These are phyloP conservation scores for Rhododendron kiyosumense DNA, from an alignment of 148 eudicot genomes.

Conservation along the genomic window DNA sequence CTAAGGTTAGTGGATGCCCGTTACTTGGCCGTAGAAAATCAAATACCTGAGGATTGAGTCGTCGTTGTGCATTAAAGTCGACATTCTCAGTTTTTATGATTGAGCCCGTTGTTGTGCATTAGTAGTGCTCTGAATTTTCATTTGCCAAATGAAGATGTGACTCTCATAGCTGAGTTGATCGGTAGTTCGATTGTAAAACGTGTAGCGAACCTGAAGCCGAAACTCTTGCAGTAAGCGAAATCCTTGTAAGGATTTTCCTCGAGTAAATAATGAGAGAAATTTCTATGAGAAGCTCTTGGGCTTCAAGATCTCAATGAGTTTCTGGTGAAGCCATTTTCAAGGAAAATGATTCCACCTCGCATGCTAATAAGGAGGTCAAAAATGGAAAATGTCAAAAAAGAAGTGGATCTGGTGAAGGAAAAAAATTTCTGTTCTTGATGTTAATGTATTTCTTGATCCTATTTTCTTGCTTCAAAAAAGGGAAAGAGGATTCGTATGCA, in stretches of 20 bases:
- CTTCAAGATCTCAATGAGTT: constrained; percentile 4
- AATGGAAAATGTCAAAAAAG: constrained; percentile 36
- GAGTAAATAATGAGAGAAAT: background rate
- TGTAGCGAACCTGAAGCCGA: constrained; percentile 29
- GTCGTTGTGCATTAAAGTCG: no score
- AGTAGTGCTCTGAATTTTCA: no score
- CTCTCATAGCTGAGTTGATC: constrained; percentile 32
- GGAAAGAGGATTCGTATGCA: no score
- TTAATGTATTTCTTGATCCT: no score
- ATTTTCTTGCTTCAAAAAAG: no score
- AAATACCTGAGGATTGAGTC: no score
- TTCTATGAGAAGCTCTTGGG: background rate
- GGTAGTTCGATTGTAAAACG: constrained; percentile 39
- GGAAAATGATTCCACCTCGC: background rate
- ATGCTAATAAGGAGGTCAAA: constrained; percentile 20
- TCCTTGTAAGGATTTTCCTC: background rate
- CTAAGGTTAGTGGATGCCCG: no score
- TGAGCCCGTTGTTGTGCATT: no score
- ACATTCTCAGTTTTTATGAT: no score
- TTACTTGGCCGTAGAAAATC: no score
- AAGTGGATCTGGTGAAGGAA: constrained; percentile 42
- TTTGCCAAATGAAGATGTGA: no score
- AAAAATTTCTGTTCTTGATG: background rate
- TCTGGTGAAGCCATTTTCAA: constrained; percentile 1
- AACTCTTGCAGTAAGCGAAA: constrained; percentile 8